Evolutionary conservation across 2,329 filamentous ascomycete genomes (phyloP), one percentile per base, ranked within the genome.

Genomic region (Intubia oerlemansii): DNA sequence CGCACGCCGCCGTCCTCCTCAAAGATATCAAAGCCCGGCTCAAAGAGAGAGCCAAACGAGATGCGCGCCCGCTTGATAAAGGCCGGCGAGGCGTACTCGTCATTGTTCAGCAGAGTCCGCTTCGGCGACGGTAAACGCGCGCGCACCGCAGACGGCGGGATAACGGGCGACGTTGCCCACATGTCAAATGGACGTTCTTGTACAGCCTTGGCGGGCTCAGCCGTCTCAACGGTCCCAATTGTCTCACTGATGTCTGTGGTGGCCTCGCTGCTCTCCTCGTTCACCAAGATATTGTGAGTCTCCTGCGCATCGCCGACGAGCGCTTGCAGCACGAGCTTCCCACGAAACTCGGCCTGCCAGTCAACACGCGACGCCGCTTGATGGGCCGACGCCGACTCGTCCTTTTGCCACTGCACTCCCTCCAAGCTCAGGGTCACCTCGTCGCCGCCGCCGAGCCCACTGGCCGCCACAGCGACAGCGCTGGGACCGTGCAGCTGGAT

Each of bases 371-470:
- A 55, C 7, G 57, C 65, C 0, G 59, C 8, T n/a, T n/a, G 57
- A 12, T 62, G 49, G 17, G 53, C 52, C 19, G 51, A 53, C 24
- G 53, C 50, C 15, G 51, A 50, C 21, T 57, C 52, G 33, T 64
- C 60, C 28, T 58, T 59, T 29, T 59, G 54, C 63, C 79, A 88
- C 32, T 60, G 53, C 5, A 59, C 76, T 3, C 79, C 78, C 21
- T 66, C 59, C 35, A 95, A 53, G 36, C 64, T 59, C 37, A 95
- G 46, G 4, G 64, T 49, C 17, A 93, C 52, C 37, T 68, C 64
- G 48, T 93, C 84, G 11, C 81, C 80, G 38, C 81, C 85, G 2
- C 75, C 73, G 15, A 92, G 51, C 9, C 62, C 66, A 9, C 64
- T 65, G 27, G 64, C 61, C 7, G 71, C 66, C 22, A 90, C 58